These are phyloP conservation scores for Yamadazyma songkhlaensis DNA, from an alignment of 1,139 yeast genomes.

Conservation along the genomic window DNA sequence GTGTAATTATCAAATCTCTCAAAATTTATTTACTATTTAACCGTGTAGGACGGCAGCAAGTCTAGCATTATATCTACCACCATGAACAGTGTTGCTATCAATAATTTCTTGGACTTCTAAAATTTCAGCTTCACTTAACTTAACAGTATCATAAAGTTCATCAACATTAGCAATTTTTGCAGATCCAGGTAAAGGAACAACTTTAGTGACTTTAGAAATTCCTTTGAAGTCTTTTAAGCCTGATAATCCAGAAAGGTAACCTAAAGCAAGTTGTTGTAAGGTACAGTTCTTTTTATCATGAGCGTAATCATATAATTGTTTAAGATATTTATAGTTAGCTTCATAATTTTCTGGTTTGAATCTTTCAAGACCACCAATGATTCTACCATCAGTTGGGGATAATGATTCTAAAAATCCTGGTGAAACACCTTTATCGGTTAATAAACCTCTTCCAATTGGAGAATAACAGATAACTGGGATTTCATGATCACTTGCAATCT, in stretches of 20 bases:
- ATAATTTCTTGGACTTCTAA: conserved; percentile 42
- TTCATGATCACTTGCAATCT: conserved; percentile 39
- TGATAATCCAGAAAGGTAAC: conserved; percentile 59
- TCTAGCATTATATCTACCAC: conserved; percentile 15
- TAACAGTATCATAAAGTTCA: conserved; percentile 49
- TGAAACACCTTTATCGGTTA: conserved; percentile 57
- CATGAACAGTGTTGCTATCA: conserved; percentile 13
- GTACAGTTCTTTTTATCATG: conserved; percentile 50
- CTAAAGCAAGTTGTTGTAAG: conserved; percentile 66
- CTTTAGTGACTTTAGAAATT: conserved; percentile 44
- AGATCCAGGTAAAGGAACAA: conserved; percentile 78
- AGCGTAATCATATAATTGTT: conserved; percentile 43
- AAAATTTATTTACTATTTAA: not conserved
- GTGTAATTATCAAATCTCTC: too few species aligned
- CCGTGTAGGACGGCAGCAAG: not conserved
- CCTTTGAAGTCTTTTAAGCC: conserved; percentile 26
- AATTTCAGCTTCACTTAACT: conserved; percentile 53
- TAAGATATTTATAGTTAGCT: conserved; percentile 43
- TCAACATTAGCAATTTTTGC: conserved; percentile 54
- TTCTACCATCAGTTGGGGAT: conserved; percentile 4
- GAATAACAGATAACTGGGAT: conserved; percentile 77
- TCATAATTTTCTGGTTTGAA: conserved; percentile 54
- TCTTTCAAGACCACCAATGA: conserved; percentile 26
- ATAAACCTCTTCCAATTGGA: conserved; percentile 76
- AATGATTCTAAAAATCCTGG: conserved; percentile 21